A percentile compares a stretch with the other conserved stretches of the same genome.
These are phyloP conservation scores for Debaryomycetaceae sp. DNA, from an alignment of 1,139 yeast genomes.

Conservation along the genomic window DNA sequence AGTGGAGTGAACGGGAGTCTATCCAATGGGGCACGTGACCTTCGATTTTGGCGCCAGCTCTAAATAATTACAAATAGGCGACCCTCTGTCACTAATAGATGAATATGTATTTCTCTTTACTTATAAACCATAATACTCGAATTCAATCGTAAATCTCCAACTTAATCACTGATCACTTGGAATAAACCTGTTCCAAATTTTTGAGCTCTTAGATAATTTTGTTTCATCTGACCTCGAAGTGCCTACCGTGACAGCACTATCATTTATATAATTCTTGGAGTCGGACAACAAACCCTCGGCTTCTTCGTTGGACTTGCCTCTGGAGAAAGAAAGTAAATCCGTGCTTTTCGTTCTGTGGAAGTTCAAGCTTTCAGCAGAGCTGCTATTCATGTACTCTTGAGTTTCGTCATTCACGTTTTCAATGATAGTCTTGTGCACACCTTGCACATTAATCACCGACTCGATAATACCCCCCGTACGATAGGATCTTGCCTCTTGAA, in stretches of 20 bases:
- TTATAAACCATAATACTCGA: no score
- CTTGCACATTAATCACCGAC: constrained; percentile 78
- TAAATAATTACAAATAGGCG: no score
- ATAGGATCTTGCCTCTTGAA: constrained; percentile 36
- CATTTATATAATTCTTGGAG: constrained; percentile 2
- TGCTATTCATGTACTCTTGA: constrained; percentile 6
- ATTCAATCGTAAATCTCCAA: no score
- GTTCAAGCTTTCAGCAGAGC: background rate
- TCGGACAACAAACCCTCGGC: constrained; percentile 8
- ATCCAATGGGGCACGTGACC: no score
- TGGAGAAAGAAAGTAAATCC: background rate
- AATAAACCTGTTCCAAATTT: constrained; percentile 8
- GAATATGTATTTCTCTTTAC: no score
- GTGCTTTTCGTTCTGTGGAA: background rate
- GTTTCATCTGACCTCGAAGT: constrained; percentile 6
- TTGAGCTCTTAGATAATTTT: constrained; percentile 4
- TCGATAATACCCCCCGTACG: constrained; percentile 76
- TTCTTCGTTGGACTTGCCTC: constrained; percentile 1
- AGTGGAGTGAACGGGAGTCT: no score
- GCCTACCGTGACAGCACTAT: constrained; percentile 2
- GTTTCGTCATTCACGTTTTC: constrained; percentile 50
- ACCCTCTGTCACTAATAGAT: no score
- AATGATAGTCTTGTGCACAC: constrained; percentile 83
- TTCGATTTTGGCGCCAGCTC: no score
- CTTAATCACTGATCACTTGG: background rate